These are phyloP conservation scores for Phytopythium helicoides DNA, from an alignment of 352 stramenopile genomes.

Conservation along the genomic window DNA sequence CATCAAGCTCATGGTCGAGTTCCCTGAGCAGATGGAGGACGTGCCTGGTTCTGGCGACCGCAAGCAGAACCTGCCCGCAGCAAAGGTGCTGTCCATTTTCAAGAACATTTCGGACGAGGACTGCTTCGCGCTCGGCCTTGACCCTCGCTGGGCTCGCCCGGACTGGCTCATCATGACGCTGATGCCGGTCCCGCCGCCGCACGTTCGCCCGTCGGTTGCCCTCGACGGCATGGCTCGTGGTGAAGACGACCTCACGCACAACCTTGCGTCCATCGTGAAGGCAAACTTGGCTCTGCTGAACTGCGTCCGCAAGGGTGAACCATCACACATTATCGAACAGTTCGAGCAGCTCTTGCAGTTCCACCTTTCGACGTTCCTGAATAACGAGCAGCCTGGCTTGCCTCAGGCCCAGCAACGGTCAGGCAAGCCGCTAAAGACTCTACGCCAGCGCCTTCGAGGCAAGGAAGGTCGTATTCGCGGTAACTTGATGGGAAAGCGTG, in stretches of 20 bases:
- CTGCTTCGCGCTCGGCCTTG: conserved; percentile 92
- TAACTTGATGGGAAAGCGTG: conserved; percentile 99
- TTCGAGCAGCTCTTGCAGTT: conserved; percentile 88
- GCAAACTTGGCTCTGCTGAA: conserved; percentile 95
- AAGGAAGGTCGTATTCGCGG: conserved; percentile 99
- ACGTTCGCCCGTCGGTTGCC: conserved; percentile 96
- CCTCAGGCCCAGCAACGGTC: conserved; percentile 96
- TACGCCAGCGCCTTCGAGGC: conserved; percentile 94
- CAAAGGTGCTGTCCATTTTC: conserved; percentile 95
- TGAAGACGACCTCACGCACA: conserved; percentile 99
- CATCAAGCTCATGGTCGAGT: conserved; percentile 95
- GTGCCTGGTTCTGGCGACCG: conserved; percentile 93
- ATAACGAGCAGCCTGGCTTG: conserved; percentile 97
- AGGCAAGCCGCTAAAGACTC: conserved; percentile 97
- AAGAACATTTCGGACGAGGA: conserved; percentile 98
- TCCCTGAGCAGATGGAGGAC: conserved; percentile 94
- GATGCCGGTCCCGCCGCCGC: conserved; percentile 97
- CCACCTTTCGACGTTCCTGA: conserved; percentile 92
- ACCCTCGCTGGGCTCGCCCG: conserved; percentile 93
- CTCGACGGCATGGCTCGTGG: conserved; percentile 92
- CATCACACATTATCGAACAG: conserved; percentile 96
- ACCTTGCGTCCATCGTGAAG: conserved; percentile 98
- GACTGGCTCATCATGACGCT: conserved; percentile 99
- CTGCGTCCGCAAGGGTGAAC: conserved; percentile 94
- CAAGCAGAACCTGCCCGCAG: conserved; percentile 96